phyloP scores from a whole-genome alignment of 2,329 filamentous ascomycete species.

The Microcyclosporella mali region DNA sequence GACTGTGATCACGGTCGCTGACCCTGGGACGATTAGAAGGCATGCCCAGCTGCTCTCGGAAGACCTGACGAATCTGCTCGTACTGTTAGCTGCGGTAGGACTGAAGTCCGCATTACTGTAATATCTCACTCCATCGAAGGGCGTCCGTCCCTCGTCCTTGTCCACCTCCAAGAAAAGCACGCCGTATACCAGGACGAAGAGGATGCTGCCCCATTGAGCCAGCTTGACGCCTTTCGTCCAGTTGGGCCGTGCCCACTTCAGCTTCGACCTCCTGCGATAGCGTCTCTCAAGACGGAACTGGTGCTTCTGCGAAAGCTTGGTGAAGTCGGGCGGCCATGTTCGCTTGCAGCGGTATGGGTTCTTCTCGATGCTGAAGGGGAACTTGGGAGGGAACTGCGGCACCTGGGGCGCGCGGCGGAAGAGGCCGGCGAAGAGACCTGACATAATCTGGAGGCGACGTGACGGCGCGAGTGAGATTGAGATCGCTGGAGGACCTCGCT shows the following conservation, averaged over 20 bases:
- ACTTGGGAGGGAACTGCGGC: constrained; percentile 17
- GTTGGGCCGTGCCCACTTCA: constrained; percentile 55
- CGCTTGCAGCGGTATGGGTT: constrained; percentile 63
- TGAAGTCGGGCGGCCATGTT: constrained; percentile 72
- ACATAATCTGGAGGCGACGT: constrained; percentile 13
- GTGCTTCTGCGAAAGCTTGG: constrained; percentile 61
- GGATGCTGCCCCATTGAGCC: constrained; percentile 55
- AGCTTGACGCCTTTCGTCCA: constrained; percentile 63
- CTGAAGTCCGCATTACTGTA: neutral
- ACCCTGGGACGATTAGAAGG: constrained; percentile 6
- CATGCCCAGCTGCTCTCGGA: constrained; percentile 14
- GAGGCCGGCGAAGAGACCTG: constrained; percentile 21
- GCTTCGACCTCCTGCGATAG: constrained; percentile 62
- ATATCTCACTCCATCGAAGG: constrained; percentile 47
- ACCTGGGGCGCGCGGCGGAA: constrained; percentile 20
- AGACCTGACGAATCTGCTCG: neutral
- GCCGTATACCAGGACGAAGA: constrained; percentile 51
- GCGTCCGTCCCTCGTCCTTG: constrained; percentile 37
- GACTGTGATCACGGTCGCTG: constrained; percentile 12
- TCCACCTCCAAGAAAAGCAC: constrained; percentile 55
- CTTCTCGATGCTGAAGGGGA: constrained; percentile 38
- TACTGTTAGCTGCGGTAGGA: neutral
- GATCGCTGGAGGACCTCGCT: no score
- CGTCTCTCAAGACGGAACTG: constrained; percentile 74
- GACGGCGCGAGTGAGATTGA: no score